Conservation (phyloP, 371 early-diverging fungal genomes). For the Mortierella sp. region DNA sequence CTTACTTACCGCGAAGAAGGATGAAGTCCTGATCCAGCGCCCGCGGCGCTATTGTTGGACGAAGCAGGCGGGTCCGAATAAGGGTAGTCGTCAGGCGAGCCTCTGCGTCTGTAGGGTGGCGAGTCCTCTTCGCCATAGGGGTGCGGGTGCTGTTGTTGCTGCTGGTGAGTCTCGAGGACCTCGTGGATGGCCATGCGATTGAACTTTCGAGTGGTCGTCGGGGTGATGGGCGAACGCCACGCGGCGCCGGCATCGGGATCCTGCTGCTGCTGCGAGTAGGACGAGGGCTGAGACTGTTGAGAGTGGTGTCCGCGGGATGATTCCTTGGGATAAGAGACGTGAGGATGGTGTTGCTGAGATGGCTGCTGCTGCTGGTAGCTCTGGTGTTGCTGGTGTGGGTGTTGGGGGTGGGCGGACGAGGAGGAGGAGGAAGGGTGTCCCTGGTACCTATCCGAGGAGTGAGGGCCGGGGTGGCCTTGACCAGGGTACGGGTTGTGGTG, state of each 20-base stretch:
- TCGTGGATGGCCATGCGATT: constrained; percentile 58
- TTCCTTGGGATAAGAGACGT: constrained; percentile 30
- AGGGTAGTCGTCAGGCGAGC: constrained; percentile 51
- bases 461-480: neutral
- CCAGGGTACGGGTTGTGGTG: neutral
- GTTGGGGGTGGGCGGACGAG: constrained; percentile 21
- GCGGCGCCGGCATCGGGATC: constrained; percentile 34
- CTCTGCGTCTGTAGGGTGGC: constrained; percentile 51
- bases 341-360: constrained; percentile 16
- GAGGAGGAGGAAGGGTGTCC: constrained; percentile 17
- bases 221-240: constrained; percentile 54
- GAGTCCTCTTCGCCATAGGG: constrained; percentile 43
- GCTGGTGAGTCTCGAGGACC: constrained; percentile 44
- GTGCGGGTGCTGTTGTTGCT: constrained; percentile 40
- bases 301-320: constrained; percentile 10
- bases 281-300: constrained; percentile 14
- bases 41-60: constrained; percentile 1
- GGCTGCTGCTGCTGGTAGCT: constrained; percentile 23
- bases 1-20: constrained; percentile 33
- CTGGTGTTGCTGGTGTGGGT: constrained; percentile 28
- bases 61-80: constrained; percentile 45
- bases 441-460: constrained; percentile 24
- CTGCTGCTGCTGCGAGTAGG: constrained; percentile 15
- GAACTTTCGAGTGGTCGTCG: constrained; percentile 53
- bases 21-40: constrained; percentile 24